Percentiles rank a stretch among this genome's conserved stretches.
phyloP scores from a whole-genome alignment of 2,329 filamentous ascomycete genomes.

The Sporothrix pseudoabietina region DNA sequence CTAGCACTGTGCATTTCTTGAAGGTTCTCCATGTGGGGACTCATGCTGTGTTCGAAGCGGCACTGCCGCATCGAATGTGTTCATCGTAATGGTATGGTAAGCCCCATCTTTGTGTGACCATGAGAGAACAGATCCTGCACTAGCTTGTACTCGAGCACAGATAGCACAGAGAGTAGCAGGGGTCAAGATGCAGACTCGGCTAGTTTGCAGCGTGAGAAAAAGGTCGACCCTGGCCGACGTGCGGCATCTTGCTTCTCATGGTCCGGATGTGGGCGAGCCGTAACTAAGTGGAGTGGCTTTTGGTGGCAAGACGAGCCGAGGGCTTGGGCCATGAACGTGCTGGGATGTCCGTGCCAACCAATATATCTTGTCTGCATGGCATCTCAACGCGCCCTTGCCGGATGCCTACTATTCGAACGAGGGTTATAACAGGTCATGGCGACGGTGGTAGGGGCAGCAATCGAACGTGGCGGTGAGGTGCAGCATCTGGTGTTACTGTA shows the following conservation, averaged over 20 bases:
- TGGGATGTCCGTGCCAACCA: not conserved
- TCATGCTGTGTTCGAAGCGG: conserved; percentile 18
- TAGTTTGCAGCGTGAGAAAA: conserved; percentile 3
- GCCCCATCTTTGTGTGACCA: conserved; percentile 28
- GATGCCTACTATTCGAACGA: not conserved
- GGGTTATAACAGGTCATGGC: not conserved
- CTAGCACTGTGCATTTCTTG: not conserved
- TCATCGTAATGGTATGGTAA: conserved; percentile 22
- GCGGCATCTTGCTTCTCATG: not conserved
- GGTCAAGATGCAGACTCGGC: conserved; percentile 29
- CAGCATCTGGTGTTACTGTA: conserved; percentile 29
- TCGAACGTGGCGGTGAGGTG: conserved; percentile 27
- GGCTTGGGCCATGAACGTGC: conserved; percentile 1
- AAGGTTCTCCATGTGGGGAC: not conserved
- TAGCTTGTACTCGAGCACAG: not conserved
- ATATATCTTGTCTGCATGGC: conserved; percentile 10
- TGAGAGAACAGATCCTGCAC: conserved; percentile 27
- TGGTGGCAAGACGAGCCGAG: conserved; percentile 20
- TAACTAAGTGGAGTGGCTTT: not conserved
- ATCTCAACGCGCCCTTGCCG: not conserved
- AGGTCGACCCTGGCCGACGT: not conserved
- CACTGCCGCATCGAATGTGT: not conserved
- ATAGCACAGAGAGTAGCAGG: not conserved
- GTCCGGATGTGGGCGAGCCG: not conserved
- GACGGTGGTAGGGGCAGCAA: not conserved